Base-by-base conservation (phyloP, 345 rosid species). In the Euphorbia tirucalli region DNA sequence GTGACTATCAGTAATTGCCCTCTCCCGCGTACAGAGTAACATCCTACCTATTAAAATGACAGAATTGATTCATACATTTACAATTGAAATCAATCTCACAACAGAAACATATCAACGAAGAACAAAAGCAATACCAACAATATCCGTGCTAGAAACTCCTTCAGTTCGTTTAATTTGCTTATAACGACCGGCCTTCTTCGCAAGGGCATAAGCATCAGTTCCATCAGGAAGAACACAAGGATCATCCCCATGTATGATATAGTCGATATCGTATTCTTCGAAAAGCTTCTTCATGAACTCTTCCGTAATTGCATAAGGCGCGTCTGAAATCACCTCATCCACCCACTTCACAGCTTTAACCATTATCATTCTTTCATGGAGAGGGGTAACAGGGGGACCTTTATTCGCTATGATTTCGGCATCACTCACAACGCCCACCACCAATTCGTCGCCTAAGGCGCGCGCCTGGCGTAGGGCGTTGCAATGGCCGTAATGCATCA, bases 401-500 rank as follows among this genome's bases (percentile, higher is more conserved):
- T 90, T 90, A 75, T 90, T 90, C 35, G 83, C 89, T 7, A 82
- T 83, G 73, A 90, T 86, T 75, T 90, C 96, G 0, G 81, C 84
- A 54, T 86, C 93, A 77, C 96, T 90, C 18, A 90, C 96, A 14
- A 90, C 87, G 5, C 96, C 96, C 14, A 90, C 96, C 37, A 88
- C 92, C 79, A 90, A 66, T 55, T 84, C 81, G 61, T 87, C 96
- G 11, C 96, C 96, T 0, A 90, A 80, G 1, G 91, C 86, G 41
- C 86, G 84, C 1, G 96, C 96, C 82, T 90, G 96, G 2, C 93
- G 85, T 24, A 90, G 90, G 11, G 96, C 96, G 69, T 90, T 88
- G 84, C 90, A 87, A 76, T 90, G 93, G 46, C 96, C 96, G 71
- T 90, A 90, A 75, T 90, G 96, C 96, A 90, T 90, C 88, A 90